Percentiles rank a stretch among this genome's conserved stretches.
These are phyloP conservation scores for Bolboschoenoplectus hybrid DNA, from an alignment of 202 grass and related monocot species.

Conservation along the genomic window DNA sequence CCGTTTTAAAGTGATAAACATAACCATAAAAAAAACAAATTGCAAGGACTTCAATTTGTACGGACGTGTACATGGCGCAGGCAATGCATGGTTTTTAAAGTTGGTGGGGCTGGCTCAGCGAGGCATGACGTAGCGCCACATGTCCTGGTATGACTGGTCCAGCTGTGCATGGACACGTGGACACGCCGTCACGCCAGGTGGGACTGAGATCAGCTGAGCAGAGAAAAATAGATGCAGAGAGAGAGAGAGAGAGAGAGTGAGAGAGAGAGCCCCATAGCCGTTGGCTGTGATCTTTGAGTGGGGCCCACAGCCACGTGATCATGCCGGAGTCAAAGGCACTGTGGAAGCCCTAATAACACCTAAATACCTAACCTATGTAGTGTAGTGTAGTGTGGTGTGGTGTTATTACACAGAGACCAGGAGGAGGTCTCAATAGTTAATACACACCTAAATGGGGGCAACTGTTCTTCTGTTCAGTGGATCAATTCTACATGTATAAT, in stretches of 20 bases:
- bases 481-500: neutral
- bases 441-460: neutral
- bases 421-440: neutral
- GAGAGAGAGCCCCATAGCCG: neutral
- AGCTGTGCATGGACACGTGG: neutral
- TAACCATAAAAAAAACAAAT: no score
- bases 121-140: slow-evolving; percentile 8
- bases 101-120: neutral
- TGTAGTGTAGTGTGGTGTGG: neutral
- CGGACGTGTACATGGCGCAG: neutral
- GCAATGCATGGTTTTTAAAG: neutral
- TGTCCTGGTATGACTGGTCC: neutral
- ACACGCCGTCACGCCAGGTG: slow-evolving; percentile 30
- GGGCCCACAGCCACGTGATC: slow-evolving; percentile 13
- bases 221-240: no score
- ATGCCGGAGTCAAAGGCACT: slow-evolving; percentile 14
- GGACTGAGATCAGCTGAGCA: neutral
- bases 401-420: neutral
- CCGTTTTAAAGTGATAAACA: no score
- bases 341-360: slow-evolving; percentile 21
- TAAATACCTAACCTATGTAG: slow-evolving; percentile 25
- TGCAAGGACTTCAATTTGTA: no score
- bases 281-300: neutral
- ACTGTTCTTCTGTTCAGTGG: neutral
- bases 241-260: neutral